These are phyloP conservation scores for Hanseniaspora uvarum DNA, from an alignment of 1,139 yeast genomes.

Conservation along the genomic window DNA sequence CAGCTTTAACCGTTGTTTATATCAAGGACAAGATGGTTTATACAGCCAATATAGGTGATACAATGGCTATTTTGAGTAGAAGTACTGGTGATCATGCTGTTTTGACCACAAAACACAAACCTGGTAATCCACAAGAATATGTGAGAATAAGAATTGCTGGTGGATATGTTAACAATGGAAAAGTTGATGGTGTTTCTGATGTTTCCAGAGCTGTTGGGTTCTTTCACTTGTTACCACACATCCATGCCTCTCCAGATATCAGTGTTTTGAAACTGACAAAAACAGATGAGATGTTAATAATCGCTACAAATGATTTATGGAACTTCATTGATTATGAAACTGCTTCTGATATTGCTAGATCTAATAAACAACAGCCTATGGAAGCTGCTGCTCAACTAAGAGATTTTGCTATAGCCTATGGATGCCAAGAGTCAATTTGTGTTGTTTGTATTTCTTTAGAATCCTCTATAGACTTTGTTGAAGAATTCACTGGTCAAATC, in stretches of 20 bases:
- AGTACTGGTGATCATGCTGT: slow-evolving; percentile 69
- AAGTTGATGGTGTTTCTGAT: slow-evolving; percentile 69
- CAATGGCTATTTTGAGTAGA: slow-evolving; percentile 68
- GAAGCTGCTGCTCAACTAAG: slow-evolving; percentile 86
- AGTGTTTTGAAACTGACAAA: slow-evolving; percentile 50
- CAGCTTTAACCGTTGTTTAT: slow-evolving; percentile 73
- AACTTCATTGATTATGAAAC: slow-evolving; percentile 70
- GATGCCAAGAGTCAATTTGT: slow-evolving; percentile 72
- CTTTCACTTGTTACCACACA: slow-evolving; percentile 74
- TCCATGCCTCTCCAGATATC: slow-evolving; percentile 80
- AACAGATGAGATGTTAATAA: slow-evolving; percentile 74
- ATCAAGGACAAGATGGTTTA: slow-evolving; percentile 60
- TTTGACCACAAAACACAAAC: slow-evolving; percentile 73
- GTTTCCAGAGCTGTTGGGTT: slow-evolving; percentile 91
- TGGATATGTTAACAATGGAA: slow-evolving; percentile 81
- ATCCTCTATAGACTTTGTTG: slow-evolving; percentile 17
- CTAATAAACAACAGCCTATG: slow-evolving; percentile 75
- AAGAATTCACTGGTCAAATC: slow-evolving; percentile 30
- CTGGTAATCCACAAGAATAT: slow-evolving; percentile 69
- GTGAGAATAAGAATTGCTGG: slow-evolving; percentile 85
- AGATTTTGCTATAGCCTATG: slow-evolving; percentile 90
- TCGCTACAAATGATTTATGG: slow-evolving; percentile 82
- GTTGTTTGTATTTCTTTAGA: slow-evolving; percentile 70
- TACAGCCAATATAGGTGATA: slow-evolving; percentile 86
- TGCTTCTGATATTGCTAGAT: slow-evolving; percentile 83